A percentile compares a stretch with the other conserved stretches of the same genome.
Evolutionary conservation across 768 basidiomycete genomes (phyloP).

Genomic region (Cubamyces lactineus): DNA sequence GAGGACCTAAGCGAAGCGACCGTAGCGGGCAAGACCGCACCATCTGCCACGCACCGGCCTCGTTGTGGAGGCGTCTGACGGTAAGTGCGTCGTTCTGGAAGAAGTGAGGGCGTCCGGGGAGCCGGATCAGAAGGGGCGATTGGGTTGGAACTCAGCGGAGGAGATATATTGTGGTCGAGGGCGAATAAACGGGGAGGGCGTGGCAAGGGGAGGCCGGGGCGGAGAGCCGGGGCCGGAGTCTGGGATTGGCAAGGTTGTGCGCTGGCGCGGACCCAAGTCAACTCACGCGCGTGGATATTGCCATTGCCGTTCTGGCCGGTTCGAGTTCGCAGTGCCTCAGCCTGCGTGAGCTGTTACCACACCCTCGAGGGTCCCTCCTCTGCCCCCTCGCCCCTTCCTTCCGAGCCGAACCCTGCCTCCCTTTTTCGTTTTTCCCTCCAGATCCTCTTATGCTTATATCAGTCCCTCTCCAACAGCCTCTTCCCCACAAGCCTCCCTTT

Average conservation of each 20-base stretch:
- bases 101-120: conserved; percentile 1
- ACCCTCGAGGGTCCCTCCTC: too few relatives aligned
- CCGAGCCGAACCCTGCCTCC: conserved; percentile 1
- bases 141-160: conserved; percentile 5
- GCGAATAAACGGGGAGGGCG: neutral
- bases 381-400: neutral
- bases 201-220: neutral
- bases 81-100: conserved; percentile 1
- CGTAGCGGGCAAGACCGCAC: neutral
- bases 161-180: neutral
- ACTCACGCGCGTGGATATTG: too few relatives aligned
- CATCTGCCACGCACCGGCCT: conserved; percentile 11
- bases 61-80: conserved; percentile 11
- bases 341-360: neutral
- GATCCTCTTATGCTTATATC: conserved; percentile 26
- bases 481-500: conserved; percentile 20
- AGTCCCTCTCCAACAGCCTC: conserved; percentile 10
- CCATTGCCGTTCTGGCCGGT: neutral
- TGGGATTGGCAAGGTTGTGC: too few relatives aligned
- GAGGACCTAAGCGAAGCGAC: conserved; percentile 5
- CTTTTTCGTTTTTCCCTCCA: neutral
- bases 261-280: too few relatives aligned
- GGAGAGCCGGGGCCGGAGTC: neutral
- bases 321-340: neutral
- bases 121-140: conserved; percentile 21